Conservation (phyloP, 495 filamentous ascomycete species). For the Aspergillus olivimuriae region DNA sequence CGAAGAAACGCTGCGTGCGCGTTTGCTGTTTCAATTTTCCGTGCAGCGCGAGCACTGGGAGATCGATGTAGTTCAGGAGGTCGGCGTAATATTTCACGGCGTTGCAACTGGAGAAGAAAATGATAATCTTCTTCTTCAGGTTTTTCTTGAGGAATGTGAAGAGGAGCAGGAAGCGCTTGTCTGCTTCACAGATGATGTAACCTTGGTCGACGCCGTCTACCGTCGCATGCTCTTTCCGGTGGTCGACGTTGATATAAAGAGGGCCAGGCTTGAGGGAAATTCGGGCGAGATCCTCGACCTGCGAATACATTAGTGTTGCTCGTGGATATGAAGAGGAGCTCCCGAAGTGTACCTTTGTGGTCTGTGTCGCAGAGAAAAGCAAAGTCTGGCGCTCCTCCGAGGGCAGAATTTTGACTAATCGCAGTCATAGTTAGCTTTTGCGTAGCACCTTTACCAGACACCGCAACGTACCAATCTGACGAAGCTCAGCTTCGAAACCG, state of each 20-base stretch:
- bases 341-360: conserved; percentile 79
- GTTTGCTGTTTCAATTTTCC: conserved; percentile 98
- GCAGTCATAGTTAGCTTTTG: neutral
- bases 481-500: conserved; percentile 98
- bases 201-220: conserved; percentile 93
- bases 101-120: conserved; percentile 91
- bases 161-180: conserved; percentile 87
- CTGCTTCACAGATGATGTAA: conserved; percentile 86
- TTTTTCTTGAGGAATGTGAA: conserved; percentile 95
- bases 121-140: conserved; percentile 91
- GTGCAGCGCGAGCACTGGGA: conserved; percentile 70
- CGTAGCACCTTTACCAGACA: too few relatives aligned
- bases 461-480: conserved; percentile 56
- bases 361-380: conserved; percentile 96
- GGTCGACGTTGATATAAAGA: conserved; percentile 91
- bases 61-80: conserved; percentile 91
- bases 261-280: conserved; percentile 90
- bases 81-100: conserved; percentile 94
- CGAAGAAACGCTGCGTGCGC: conserved; percentile 95
- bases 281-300: conserved; percentile 85
- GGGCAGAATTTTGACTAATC: conserved; percentile 77
- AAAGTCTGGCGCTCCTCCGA: conserved; percentile 86
- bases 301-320: neutral
- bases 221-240: conserved; percentile 70
- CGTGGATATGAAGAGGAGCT: too few relatives aligned